Evolutionary conservation across 2,329 filamentous ascomycete genomes (phyloP).

Genomic region (Blastomyces gilchristii): DNA sequence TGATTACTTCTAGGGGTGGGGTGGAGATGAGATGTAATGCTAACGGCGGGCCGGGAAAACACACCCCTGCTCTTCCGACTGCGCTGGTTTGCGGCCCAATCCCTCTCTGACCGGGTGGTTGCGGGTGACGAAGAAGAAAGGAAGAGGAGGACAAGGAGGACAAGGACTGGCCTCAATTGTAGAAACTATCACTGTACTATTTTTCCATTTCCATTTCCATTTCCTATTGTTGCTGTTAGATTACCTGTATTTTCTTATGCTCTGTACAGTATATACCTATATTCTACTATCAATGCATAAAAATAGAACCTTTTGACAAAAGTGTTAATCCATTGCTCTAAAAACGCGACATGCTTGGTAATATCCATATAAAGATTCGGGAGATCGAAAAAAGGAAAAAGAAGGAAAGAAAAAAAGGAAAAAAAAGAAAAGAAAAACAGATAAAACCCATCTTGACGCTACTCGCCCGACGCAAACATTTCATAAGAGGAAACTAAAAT

Average conservation of each 20-base stretch:
- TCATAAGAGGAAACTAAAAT: not conserved
- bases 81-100: not conserved
- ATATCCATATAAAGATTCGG: too few species aligned
- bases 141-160: not conserved
- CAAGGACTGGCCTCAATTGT: not conserved
- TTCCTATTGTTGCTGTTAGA: not conserved
- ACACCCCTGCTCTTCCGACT: not conserved
- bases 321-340: too few species aligned
- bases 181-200: not conserved
- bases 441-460: not conserved
- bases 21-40: not conserved
- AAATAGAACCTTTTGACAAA: not conserved
- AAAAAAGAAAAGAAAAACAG: not conserved
- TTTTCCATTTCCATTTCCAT: not conserved
- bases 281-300: not conserved
- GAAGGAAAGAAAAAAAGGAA: not conserved
- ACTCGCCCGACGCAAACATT: not conserved
- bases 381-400: not conserved
- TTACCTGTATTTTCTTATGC: not conserved
- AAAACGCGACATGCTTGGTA: too few species aligned
- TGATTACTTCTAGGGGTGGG: not conserved
- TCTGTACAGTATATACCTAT: not conserved
- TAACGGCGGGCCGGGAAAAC: not conserved
- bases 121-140: not conserved
- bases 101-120: not conserved